Percentiles rank a stretch among this genome's conserved stretches.
phyloP scores from a whole-genome alignment of 1,284 basidiomycete species.

The Ceratobasidium sp. region DNA sequence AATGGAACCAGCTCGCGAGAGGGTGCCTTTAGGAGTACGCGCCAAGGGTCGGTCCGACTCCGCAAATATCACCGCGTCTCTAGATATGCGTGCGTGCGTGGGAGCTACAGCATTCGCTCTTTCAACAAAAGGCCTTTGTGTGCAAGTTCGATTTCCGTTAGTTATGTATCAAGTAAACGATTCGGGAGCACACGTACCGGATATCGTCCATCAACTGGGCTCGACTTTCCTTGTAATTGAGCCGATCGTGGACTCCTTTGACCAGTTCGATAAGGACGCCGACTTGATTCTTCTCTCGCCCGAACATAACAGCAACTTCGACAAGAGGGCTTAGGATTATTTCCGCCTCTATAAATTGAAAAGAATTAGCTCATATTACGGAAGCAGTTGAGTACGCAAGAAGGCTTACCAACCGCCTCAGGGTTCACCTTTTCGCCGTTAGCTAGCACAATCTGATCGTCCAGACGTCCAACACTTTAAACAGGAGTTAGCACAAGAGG shows the following conservation, averaged over 20 bases:
- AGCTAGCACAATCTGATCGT: conserved; percentile 47
- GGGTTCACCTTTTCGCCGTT: conserved; percentile 58
- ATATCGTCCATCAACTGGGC: conserved; percentile 57
- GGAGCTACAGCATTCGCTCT: conserved; percentile 61
- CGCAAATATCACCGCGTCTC: conserved; percentile 51
- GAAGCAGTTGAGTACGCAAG: no score
- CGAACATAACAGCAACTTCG: conserved; percentile 58
- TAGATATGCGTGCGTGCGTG: conserved; percentile 60
- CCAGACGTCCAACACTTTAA: conserved; percentile 39
- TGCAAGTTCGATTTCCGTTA: conserved; percentile 48
- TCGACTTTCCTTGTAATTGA: conserved; percentile 54
- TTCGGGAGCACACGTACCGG: no score
- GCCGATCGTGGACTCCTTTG: conserved; percentile 55
- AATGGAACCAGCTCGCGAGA: conserved; percentile 34
- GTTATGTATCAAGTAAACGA: neutral
- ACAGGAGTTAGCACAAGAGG: no score
- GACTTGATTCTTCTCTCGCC: conserved; percentile 60
- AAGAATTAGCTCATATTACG: no score
- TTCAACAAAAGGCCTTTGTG: conserved; percentile 58
- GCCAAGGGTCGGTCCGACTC: neutral
- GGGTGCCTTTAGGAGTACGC: conserved; percentile 46
- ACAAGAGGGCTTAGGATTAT: conserved; percentile 58
- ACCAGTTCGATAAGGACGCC: conserved; percentile 62
- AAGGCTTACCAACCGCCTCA: conserved; percentile 58
- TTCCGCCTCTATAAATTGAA: conserved; percentile 47